Conservation (phyloP, 371 early-diverging fungal species). For the Umbelopsis sp. region DNA sequence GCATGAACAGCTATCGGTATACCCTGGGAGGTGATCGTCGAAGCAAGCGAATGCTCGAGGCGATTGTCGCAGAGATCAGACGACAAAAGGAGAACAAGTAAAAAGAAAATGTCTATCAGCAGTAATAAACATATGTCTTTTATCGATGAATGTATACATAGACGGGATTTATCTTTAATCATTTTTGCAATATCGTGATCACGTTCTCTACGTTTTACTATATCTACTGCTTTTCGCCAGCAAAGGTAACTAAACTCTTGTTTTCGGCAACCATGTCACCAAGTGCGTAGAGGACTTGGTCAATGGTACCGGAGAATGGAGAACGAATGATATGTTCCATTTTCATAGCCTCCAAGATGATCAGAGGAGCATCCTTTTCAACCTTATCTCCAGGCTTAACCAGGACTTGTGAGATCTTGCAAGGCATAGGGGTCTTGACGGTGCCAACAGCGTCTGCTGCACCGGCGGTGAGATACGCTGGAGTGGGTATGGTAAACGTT, state of each 20-base stretch:
- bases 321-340: constrained; percentile 97
- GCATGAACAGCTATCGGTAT: constrained; percentile 21
- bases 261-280: constrained; percentile 92
- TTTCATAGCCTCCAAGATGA: constrained; percentile 97
- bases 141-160: too few relatives aligned
- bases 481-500: constrained; percentile 65
- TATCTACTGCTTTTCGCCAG: constrained; percentile 30
- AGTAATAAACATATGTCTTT: neutral
- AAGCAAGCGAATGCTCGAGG: neutral
- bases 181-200: too few relatives aligned
- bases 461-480: constrained; percentile 55
- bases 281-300: constrained; percentile 74
- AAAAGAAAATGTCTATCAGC: too few relatives aligned
- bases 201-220: neutral
- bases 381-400: constrained; percentile 83
- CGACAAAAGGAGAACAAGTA: neutral
- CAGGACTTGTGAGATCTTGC: constrained; percentile 90
- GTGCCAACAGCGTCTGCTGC: constrained; percentile 65
- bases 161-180: too few relatives aligned
- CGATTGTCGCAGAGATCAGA: neutral
- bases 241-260: constrained; percentile 80
- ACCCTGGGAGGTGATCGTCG: neutral
- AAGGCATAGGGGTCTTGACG: constrained; percentile 94
- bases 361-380: constrained; percentile 79
- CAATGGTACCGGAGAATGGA: constrained; percentile 76